Evolutionary conservation across 805 yeast genomes (phyloP).

Genomic region (Teunomyces kruisii): DNA sequence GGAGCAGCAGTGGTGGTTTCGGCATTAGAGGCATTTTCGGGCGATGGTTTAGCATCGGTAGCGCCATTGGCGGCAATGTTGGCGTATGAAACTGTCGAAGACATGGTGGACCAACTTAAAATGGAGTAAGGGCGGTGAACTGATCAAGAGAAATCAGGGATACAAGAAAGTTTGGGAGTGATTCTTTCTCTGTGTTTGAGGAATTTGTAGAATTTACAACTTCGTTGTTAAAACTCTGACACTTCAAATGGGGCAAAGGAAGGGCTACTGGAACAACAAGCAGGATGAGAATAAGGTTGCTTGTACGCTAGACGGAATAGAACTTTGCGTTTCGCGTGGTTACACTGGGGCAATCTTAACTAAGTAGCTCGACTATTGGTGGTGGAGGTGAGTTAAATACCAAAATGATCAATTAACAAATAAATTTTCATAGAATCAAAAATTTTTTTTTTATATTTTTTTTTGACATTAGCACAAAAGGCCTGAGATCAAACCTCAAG

Average conservation of each 20-base stretch:
- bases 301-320: not conserved
- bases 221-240: too few species aligned
- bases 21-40: not conserved
- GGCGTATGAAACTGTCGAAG: conserved; percentile 39
- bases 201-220: too few species aligned
- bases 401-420: conserved; percentile 2
- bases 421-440: conserved; percentile 3
- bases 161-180: not conserved
- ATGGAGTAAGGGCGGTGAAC: not conserved
- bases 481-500: too few species aligned
- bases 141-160: not conserved
- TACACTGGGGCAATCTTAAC: not conserved
- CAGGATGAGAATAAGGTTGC: not conserved
- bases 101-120: conserved; percentile 12
- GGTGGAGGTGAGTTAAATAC: not conserved
- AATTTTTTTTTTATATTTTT: conserved; percentile 1
- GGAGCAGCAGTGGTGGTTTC: not conserved
- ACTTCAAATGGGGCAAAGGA: too few species aligned
- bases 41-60: conserved; percentile 9
- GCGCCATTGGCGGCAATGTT: conserved; percentile 41
- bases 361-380: conserved; percentile 1
- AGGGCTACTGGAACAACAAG: too few species aligned
- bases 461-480: conserved; percentile 1
- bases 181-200: too few species aligned
- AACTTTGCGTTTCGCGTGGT: not conserved